phyloP scores from a whole-genome alignment of 495 filamentous ascomycete genomes.

The Wilcoxina mikolae region DNA sequence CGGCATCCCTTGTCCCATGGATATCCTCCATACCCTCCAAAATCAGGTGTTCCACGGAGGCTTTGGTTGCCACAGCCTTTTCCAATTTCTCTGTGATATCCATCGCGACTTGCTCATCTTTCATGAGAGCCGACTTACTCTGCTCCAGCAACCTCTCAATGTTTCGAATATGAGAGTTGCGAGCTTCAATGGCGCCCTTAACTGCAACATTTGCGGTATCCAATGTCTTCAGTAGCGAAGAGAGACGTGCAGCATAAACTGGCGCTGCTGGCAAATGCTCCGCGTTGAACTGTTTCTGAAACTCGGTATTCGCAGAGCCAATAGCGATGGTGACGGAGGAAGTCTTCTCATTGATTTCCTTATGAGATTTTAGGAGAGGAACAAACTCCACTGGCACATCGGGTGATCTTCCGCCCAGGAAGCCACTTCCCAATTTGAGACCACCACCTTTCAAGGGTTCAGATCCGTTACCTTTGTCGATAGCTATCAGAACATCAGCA shows the following conservation, averaged over 20 bases:
- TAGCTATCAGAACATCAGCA: conserved; percentile 38
- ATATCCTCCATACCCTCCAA: conserved; percentile 56
- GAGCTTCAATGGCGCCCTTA: conserved; percentile 75
- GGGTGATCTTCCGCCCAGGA: conserved; percentile 47
- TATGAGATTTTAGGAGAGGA: conserved; percentile 55
- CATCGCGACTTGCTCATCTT: conserved; percentile 48
- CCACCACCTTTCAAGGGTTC: conserved; percentile 41
- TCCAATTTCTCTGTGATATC: conserved; percentile 46
- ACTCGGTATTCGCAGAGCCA: conserved; percentile 60
- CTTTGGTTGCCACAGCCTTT: conserved; percentile 59
- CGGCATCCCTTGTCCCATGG: conserved; percentile 30
- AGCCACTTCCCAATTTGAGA: conserved; percentile 28
- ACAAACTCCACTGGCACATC: conserved; percentile 59
- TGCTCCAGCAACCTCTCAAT: conserved; percentile 68
- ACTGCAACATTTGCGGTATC: conserved; percentile 86
- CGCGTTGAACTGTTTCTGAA: conserved; percentile 59
- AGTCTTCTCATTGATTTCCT: conserved; percentile 53
- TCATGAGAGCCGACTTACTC: conserved; percentile 51
- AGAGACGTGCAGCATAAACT: conserved; percentile 81
- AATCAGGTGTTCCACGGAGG: conserved; percentile 77
- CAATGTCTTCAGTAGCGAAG: conserved; percentile 68
- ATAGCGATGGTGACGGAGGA: conserved; percentile 45
- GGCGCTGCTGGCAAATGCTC: conserved; percentile 56
- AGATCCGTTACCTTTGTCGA: conserved; percentile 59
- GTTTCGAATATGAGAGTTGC: conserved; percentile 56